Percentiles rank a stretch among this genome's conserved stretches.
Conservation (phyloP, 2,329 filamentous ascomycete species). For the Xylariaceae sp. region DNA sequence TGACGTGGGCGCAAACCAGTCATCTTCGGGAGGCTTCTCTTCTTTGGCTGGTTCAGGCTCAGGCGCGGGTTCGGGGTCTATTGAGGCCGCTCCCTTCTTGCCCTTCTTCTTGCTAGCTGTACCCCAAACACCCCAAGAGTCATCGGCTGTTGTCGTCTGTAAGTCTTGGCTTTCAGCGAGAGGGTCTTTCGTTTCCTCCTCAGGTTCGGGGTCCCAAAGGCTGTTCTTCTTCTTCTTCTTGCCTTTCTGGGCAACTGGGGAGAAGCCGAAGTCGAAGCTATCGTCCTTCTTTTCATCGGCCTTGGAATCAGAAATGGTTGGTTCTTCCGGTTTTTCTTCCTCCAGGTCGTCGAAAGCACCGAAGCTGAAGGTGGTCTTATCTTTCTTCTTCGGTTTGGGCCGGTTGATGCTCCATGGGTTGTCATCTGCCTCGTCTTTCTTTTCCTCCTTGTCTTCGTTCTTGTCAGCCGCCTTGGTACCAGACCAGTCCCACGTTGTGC, state of each 20-base stretch:
- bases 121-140: slow-evolving; percentile 28
- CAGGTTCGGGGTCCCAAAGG: slow-evolving; percentile 28
- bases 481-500: slow-evolving; percentile 35
- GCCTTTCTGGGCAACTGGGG: slow-evolving; percentile 13
- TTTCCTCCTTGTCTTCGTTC: slow-evolving; percentile 31
- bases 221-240: slow-evolving; percentile 35
- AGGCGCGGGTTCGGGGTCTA: slow-evolving; percentile 6
- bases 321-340: slow-evolving; percentile 28
- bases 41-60: slow-evolving; percentile 10
- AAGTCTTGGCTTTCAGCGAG: slow-evolving; percentile 16
- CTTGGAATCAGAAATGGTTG: slow-evolving; percentile 13
- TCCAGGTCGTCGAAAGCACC: slow-evolving; percentile 33
- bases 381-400: slow-evolving; percentile 46
- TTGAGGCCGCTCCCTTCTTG: slow-evolving; percentile 29
- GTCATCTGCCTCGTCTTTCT: slow-evolving; percentile 32
- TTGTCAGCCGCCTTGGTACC: slow-evolving; percentile 24
- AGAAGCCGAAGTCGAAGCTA: slow-evolving; percentile 18
- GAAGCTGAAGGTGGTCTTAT: slow-evolving; percentile 38
- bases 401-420: slow-evolving; percentile 43
- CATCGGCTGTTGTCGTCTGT: slow-evolving; percentile 18
- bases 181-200: slow-evolving; percentile 26
- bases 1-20: slow-evolving; percentile 2
- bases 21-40: slow-evolving; percentile 10
- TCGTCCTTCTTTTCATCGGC: slow-evolving; percentile 25
- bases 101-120: slow-evolving; percentile 25